Base-by-base conservation (phyloP, 2,329 filamentous ascomycete genomes). In the Apiospora koreana region DNA sequence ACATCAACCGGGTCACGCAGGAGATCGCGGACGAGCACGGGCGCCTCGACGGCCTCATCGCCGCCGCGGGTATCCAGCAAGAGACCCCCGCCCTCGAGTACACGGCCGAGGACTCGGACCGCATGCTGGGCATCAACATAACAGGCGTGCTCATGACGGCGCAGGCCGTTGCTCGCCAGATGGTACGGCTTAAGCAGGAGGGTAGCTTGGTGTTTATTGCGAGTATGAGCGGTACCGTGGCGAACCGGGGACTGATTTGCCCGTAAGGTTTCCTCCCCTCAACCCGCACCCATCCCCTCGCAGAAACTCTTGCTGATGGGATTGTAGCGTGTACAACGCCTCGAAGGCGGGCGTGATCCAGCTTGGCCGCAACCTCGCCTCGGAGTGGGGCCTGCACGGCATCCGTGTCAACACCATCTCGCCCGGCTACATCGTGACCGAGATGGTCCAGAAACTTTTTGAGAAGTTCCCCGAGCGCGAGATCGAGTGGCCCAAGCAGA, bases 81-180 rank as follows among this genome's bases (percentile, higher is more conserved):
- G 94, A 97, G 82, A 94, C 90, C 0, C 83, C 93, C 0, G 94
- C 95, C 1, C 84, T 97, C 69, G 94, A 97, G 66, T 97, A 97
- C 78, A 87, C 89, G 31, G 89, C 92, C 28, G 86, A 91, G 77
- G 92, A 94, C 78, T 89, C 90, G 79, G 90, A 94, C 79, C 88
- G 90, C 80, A 93, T 97, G 85, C 87, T 97, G 81, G 88, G 92
- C 76, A 91, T 95, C 77, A 97, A 98, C 81, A 86, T 97, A 75
- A 96, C 91, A n/a, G 95, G 94, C 16, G 90, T 88, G 38, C 93
- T 94, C 82, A 89, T 95, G 87, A 97, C 94, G 73, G 94, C 94
- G 35, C 93, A 95, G 84, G 94, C 94, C 25, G 93, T 94, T n/a
- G 95, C 94, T 43, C 87, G 91, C 69, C 92, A 96, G 79, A 90